Evolutionary conservation across 768 basidiomycete species (phyloP), one percentile per base, ranked within the genome.

Genomic region (Sarcomyxa edulis): DNA sequence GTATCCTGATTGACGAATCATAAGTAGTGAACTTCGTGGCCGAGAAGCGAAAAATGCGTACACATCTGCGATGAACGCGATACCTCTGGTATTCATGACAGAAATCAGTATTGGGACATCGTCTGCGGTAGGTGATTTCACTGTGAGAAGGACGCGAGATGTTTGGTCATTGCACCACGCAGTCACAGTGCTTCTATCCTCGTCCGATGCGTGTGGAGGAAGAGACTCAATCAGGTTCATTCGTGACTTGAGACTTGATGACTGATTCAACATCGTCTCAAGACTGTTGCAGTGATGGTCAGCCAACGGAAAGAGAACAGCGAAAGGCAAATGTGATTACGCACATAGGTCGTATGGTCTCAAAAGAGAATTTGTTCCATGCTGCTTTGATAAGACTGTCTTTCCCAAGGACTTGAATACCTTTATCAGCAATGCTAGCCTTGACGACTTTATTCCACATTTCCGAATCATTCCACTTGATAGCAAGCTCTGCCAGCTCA

Each of bases 391-490:
- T 35, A 7, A 42, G 22, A 6, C 54, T 44, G 9, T 37, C 22
- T 14, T n/a, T 34, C 43, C 42, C 26, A 44, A 41, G 18, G 40
- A 42, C 11, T 18, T 27, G 15, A 51, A 31, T 33, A 15, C 31
- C 5, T 26, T 35, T 38, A 10, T 45, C 33, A n/a, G 32, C 49
- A 11, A 42, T 41, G n/a, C 39, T 39, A 15, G 40, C 38, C 38
- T 42, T 47, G 21, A 53, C 44, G 9, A 56, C 46, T 20, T 39
- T 23, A 19, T 58, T 54, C 60, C 56, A 63, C 32, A 54, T 47
- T 11, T 42, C 40, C 6, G 49, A 18, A 32, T 57, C 54, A 11
- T 53, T 52, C 59, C 59, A 59, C 29, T 48, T 48, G 19, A 60
- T 12, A 12, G 58, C 53, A 28, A 48, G 50, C 11, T 50, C 39